Percentiles rank a stretch among this genome's conserved stretches.
Evolutionary conservation across 78 protist species (phyloP).

Genomic region (Dictyostelium capitatum): DNA sequence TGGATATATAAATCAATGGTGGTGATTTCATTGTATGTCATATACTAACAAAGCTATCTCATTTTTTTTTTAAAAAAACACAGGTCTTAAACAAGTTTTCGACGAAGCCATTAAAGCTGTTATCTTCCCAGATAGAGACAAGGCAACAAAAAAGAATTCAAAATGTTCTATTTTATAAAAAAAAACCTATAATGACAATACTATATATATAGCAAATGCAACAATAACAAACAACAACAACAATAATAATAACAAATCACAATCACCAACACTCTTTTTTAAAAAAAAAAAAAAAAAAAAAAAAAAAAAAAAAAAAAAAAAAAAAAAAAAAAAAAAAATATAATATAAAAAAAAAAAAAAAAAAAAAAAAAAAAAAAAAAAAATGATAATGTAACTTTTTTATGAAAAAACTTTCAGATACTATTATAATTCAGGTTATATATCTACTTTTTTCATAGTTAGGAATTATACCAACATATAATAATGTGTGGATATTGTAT

Average conservation of each 20-base stretch:
- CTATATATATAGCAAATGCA: not conserved
- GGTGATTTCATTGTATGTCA: too few relatives aligned
- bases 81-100: slow-evolving; percentile 91
- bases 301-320: not conserved
- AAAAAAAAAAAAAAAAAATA: not conserved
- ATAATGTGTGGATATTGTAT: too few relatives aligned
- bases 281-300: too few relatives aligned
- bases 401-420: too few relatives aligned
- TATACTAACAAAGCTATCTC: not conserved
- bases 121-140: slow-evolving; percentile 83
- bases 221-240: not conserved
- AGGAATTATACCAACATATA: too few relatives aligned
- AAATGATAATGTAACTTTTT: too few relatives aligned
- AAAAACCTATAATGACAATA: not conserved
- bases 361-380: too few relatives aligned
- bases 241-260: too few relatives aligned
- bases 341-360: too few relatives aligned
- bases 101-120: slow-evolving; percentile 90
- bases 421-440: too few relatives aligned
- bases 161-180: slow-evolving; percentile 71
- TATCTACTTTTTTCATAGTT: too few relatives aligned
- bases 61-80: not conserved
- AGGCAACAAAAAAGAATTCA: slow-evolving; percentile 59
- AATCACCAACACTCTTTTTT: too few relatives aligned
- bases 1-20: not conserved